Conservation (phyloP, 2,329 filamentous ascomycete species). For the Coniochaeta prunicola region DNA sequence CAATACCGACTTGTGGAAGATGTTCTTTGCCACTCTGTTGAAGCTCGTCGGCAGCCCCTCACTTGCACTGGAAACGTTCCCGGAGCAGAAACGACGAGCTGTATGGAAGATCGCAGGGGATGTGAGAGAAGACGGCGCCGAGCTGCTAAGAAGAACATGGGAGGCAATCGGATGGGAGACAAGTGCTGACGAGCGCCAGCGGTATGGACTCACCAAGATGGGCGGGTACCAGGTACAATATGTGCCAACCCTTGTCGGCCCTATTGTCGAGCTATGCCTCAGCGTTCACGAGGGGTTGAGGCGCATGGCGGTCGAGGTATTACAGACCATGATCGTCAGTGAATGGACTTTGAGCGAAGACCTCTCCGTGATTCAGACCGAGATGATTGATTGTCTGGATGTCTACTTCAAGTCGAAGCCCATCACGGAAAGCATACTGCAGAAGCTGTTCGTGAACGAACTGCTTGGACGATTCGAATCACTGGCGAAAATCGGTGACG, state of each 20-base stretch:
- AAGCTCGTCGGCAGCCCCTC: conserved; percentile 84
- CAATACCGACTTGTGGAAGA: conserved; percentile 88
- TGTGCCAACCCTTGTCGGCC: conserved; percentile 82
- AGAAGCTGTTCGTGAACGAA: conserved; percentile 88
- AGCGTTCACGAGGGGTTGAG: conserved; percentile 91
- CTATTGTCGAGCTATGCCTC: conserved; percentile 87
- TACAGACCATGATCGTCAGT: conserved; percentile 97
- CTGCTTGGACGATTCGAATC: conserved; percentile 73
- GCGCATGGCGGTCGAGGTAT: conserved; percentile 81
- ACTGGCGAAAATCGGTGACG: conserved; percentile 57
- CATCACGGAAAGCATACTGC: conserved; percentile 78
- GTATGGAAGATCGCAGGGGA: conserved; percentile 99
- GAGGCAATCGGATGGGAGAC: conserved; percentile 97
- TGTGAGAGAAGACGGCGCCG: conserved; percentile 84
- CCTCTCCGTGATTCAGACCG: conserved; percentile 82
- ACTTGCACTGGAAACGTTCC: conserved; percentile 88
- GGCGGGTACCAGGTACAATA: conserved; percentile 98
- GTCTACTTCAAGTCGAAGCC: conserved; percentile 82
- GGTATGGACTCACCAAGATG: conserved; percentile 75
- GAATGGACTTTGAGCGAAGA: conserved; percentile 97
- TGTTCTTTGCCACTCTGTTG: conserved; percentile 83
- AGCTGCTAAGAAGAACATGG: conserved; percentile 79
- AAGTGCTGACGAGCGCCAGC: conserved; percentile 65
- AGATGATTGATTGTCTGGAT: conserved; percentile 93
- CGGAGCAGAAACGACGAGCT: conserved; percentile 89